These are phyloP conservation scores for Nakazawaea laoshanensis DNA, from an alignment of 805 yeast genomes.

Conservation along the genomic window DNA sequence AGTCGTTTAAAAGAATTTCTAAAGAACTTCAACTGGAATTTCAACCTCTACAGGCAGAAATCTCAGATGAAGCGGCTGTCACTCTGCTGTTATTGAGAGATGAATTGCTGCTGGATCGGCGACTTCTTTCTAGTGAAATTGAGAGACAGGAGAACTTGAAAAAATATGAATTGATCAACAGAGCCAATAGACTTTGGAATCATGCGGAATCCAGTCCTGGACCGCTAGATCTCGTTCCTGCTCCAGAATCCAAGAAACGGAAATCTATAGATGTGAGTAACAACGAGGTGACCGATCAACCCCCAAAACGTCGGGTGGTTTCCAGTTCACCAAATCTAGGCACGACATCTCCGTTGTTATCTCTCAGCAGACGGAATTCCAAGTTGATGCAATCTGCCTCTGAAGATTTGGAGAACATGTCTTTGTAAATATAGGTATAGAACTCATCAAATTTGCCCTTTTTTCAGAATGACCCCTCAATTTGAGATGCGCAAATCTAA, in stretches of 20 bases:
- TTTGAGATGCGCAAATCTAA: too few species aligned
- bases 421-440: conserved; percentile 13
- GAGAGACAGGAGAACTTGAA: conserved; percentile 14
- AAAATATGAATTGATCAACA: conserved; percentile 24
- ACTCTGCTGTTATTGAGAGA: conserved; percentile 23
- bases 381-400: conserved; percentile 20
- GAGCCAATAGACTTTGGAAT: conserved; percentile 28
- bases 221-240: too few species aligned
- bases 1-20: conserved; percentile 25
- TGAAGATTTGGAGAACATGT: conserved; percentile 22
- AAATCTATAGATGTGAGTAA: conserved; percentile 12
- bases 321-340: conserved; percentile 14
- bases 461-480: too few species aligned
- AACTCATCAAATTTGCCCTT: too few species aligned
- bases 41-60: conserved; percentile 25
- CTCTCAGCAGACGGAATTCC: conserved; percentile 18
- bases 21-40: conserved; percentile 24
- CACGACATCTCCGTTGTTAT: conserved; percentile 7
- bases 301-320: conserved; percentile 16
- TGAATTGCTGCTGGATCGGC: conserved; percentile 14
- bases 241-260: conserved; percentile 12
- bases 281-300: conserved; percentile 1
- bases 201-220: conserved; percentile 10
- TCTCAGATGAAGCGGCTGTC: conserved; percentile 24
- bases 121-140: conserved; percentile 1